Percentiles rank a stretch among this genome's conserved stretches.
Evolutionary conservation across 148 eudicot species (phyloP).

Genomic region (Silene conica): DNA sequence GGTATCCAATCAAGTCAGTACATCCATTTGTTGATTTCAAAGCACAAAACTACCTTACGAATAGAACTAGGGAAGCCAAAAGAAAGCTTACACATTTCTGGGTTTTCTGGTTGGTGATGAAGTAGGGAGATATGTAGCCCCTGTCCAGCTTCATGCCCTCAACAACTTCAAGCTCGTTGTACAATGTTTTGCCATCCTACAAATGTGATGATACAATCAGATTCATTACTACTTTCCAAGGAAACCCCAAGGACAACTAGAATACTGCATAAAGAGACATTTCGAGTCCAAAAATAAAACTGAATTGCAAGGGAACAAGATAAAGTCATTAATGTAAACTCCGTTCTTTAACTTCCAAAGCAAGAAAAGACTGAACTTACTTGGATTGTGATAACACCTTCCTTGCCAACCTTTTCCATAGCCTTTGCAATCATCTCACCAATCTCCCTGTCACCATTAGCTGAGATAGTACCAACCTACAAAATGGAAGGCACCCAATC

Average conservation of each 20-base stretch:
- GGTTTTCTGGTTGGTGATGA: slow-evolving; percentile 87
- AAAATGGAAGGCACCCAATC: slow-evolving; percentile 12
- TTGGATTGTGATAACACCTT: slow-evolving; percentile 93
- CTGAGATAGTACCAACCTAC: slow-evolving; percentile 92
- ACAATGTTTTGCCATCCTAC: slow-evolving; percentile 80
- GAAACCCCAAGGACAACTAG: background rate
- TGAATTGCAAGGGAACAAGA: background rate
- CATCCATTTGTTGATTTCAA: too few relatives aligned
- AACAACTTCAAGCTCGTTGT: slow-evolving; percentile 36
- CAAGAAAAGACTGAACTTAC: slow-evolving; percentile 56
- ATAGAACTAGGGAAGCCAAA: background rate
- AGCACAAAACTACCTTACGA: background rate
- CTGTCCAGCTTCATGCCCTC: slow-evolving; percentile 69
- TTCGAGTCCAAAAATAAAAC: background rate
- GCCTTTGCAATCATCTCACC: slow-evolving; percentile 98
- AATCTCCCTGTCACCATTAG: slow-evolving; percentile 83
- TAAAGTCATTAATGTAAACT: background rate
- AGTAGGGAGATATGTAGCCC: slow-evolving; percentile 96
- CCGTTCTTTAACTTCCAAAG: background rate
- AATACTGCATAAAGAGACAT: background rate
- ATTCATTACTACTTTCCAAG: background rate
- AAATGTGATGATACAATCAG: background rate
- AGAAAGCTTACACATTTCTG: slow-evolving; percentile 70
- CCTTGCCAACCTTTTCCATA: slow-evolving; percentile 96
- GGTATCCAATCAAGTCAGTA: background rate